Conservation (phyloP, 1,139 yeast species). For the Debaryomyces udenii region DNA sequence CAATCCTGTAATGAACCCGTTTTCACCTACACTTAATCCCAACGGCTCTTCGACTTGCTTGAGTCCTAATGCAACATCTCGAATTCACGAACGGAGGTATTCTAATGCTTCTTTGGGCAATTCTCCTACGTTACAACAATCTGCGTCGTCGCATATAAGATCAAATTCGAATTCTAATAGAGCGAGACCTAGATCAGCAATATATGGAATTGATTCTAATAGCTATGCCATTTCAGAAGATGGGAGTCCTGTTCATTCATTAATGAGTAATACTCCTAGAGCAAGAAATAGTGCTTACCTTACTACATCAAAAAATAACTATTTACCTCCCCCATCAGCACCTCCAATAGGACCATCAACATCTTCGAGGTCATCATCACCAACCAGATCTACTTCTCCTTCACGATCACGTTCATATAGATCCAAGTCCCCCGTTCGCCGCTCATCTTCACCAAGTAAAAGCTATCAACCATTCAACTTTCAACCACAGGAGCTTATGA, state of each 20-base stretch:
- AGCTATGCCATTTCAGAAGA: conserved; percentile 35
- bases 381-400: conserved; percentile 15
- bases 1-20: conserved; percentile 8
- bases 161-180: conserved; percentile 20
- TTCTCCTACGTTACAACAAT: conserved; percentile 28
- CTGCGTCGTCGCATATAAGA: conserved; percentile 21
- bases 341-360: conserved; percentile 17
- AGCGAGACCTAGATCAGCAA: conserved; percentile 45
- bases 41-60: conserved; percentile 10
- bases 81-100: conserved; percentile 19
- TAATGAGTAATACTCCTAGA: conserved; percentile 26
- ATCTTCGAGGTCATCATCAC: conserved; percentile 19
- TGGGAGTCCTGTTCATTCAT: conserved; percentile 25
- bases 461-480: conserved; percentile 46
- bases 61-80: conserved; percentile 3
- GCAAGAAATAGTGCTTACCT: conserved; percentile 25
- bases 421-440: conserved; percentile 35
- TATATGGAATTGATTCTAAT: conserved; percentile 32
- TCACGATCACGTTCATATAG: conserved; percentile 26
- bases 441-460: conserved; percentile 35
- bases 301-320: conserved; percentile 10
- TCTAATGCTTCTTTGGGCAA: conserved; percentile 27
- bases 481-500: conserved; percentile 45
- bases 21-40: not conserved
- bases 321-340: conserved; percentile 14